Evolutionary conservation across 2,329 filamentous ascomycete genomes (phyloP).

Genomic region (Alternaria longipes): DNA sequence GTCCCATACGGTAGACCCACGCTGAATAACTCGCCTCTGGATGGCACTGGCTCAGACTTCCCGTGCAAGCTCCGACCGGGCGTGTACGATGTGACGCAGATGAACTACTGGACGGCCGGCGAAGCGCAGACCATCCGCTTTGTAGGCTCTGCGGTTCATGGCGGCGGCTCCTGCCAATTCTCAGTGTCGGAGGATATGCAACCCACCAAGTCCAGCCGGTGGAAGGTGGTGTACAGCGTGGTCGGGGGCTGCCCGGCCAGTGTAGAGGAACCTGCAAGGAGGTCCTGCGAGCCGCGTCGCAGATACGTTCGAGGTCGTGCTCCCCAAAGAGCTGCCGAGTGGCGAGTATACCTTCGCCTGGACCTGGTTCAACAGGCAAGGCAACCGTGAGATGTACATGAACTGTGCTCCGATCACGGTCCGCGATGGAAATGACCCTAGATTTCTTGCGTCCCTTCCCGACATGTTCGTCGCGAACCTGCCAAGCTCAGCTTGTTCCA

Average conservation of each 20-base stretch:
- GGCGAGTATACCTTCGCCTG: constrained; percentile 85
- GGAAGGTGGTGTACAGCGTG: constrained; percentile 90
- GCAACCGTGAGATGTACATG: constrained; percentile 83
- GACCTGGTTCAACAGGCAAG: constrained; percentile 94
- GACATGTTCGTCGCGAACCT: constrained; percentile 81
- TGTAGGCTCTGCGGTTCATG: constrained; percentile 62
- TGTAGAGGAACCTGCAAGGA: constrained; percentile 39
- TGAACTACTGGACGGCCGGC: constrained; percentile 62
- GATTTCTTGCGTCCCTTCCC: constrained; percentile 69
- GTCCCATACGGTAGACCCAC: constrained; percentile 64
- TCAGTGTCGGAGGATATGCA: constrained; percentile 83
- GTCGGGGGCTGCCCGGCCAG: constrained; percentile 83
- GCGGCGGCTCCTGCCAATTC: constrained; percentile 71
- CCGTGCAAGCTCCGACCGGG: constrained; percentile 77
- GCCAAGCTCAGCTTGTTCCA: constrained; percentile 7
- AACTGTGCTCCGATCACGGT: constrained; percentile 62
- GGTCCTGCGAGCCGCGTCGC: background rate
- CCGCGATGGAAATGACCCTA: constrained; percentile 50
- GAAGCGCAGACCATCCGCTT: constrained; percentile 57
- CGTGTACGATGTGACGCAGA: constrained; percentile 64
- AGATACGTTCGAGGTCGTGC: constrained; percentile 60
- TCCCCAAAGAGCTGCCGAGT: constrained; percentile 75
- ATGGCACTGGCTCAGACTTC: constrained; percentile 64
- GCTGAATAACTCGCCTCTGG: constrained; percentile 72
- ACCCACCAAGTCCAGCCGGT: constrained; percentile 66